Evolutionary conservation across 1,284 basidiomycete species (phyloP), one percentile per base, ranked within the genome.

Genomic region (Fomitopsis pinicola): DNA sequence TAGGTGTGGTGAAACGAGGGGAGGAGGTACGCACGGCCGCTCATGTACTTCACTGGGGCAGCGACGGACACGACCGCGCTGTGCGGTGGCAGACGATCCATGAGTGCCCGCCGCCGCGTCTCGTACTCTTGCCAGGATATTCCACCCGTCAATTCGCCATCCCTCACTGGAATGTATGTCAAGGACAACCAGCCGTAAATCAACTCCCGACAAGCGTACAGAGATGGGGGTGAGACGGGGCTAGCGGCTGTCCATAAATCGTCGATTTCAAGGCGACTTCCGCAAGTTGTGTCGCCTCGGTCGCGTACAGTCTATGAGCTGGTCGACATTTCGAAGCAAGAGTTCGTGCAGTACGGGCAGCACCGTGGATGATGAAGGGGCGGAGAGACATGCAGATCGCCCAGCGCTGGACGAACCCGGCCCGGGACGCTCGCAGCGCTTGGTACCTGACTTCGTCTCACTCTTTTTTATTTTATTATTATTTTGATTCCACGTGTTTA

Each of bases 61-160:
- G 92, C 88, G 53, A 93, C 84, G 46, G 87, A 88, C 5, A 98
- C 83, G 15, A 95, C 95, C 28, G 93, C 72, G 62, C 88, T 90
- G 42, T 86, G 85, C 5, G 89, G 84, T 0, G 94, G 94, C 12
- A 99, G 77, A 22, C 77, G 74, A 17, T 91, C 82, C 86, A 99
- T 92, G 30, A 99, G 79, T 19, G 74, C 80, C 63, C 75, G 78
- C 63, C 97, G 77, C 55, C 97, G 79, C n/a, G 75, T 73, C 64
- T 95, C 92, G 77, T 97, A 98, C 67, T 99, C 97, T 28, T 80
- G 75, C 8, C 80, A 78, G 1, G 88, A 80, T 62, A 99, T 93
- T 10, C 95, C 96, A 0, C 94, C 90, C 0, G 95, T 98, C 28
- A 96, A 79, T 66, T 98, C 91, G 58, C 84, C 62, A 2, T 63